These are phyloP conservation scores for Jaenimonas drosophilae DNA, from an alignment of 208 protist species.

Conservation along the genomic window DNA sequence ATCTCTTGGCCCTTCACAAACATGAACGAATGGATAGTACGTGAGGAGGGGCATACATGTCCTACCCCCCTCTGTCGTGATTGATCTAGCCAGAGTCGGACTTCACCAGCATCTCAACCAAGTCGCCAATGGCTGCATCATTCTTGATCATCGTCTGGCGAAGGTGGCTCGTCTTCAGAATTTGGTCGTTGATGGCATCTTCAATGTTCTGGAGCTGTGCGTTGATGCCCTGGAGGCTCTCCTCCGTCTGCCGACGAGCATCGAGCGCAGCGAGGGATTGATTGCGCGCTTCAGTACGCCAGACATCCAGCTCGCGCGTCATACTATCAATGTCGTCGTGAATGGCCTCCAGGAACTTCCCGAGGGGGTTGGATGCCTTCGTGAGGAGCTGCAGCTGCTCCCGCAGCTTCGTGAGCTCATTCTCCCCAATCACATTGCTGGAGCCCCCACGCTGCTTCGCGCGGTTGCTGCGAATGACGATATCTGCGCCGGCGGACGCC, in stretches of 20 bases:
- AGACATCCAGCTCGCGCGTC: constrained; percentile 83
- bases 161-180: constrained; percentile 78
- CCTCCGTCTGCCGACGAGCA: constrained; percentile 68
- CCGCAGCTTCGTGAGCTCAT: constrained; percentile 66
- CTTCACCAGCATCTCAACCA: constrained; percentile 78
- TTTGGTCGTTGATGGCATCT: constrained; percentile 81
- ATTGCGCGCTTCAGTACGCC: constrained; percentile 74
- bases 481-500: constrained; percentile 26
- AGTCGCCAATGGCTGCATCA: constrained; percentile 61
- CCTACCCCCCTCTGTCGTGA: no score
- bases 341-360: constrained; percentile 77
- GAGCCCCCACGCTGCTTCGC: constrained; percentile 13
- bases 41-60: no score
- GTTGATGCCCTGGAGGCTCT: constrained; percentile 73
- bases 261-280: constrained; percentile 73
- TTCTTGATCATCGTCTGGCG: constrained; percentile 72
- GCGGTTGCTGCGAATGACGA: constrained; percentile 54
- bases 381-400: constrained; percentile 85
- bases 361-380: constrained; percentile 84
- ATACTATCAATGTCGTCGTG: constrained; percentile 88
- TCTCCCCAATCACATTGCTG: constrained; percentile 40
- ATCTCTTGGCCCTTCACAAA: no score
- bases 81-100: constrained; percentile 35
- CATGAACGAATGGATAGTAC: no score
- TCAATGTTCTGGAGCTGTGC: constrained; percentile 75